Percentiles rank a stretch among this genome's conserved stretches.
Evolutionary conservation across 306 rosid species (phyloP).

Genomic region (Aeschynomene evenia): DNA sequence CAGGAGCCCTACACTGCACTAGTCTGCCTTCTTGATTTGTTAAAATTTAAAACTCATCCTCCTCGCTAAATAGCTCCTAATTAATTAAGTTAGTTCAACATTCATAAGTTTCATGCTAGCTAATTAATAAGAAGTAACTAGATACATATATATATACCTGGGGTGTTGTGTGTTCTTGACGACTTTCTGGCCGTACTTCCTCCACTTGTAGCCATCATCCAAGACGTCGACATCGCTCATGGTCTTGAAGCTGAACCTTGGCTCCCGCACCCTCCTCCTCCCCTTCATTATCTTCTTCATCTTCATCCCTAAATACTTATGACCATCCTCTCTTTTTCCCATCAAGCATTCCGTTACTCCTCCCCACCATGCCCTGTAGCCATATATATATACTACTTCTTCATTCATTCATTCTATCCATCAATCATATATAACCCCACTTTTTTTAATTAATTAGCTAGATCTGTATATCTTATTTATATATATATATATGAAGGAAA

Average conservation of each 20-base stretch:
- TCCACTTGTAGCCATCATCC: slow-evolving; percentile 88
- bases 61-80: no score
- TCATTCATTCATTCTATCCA: no score
- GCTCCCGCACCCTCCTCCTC: slow-evolving; percentile 75
- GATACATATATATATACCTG: slow-evolving; percentile 50
- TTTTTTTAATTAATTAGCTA: no score
- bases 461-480: no score
- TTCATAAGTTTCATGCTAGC: background rate
- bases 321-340: slow-evolving; percentile 35
- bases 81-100: no score
- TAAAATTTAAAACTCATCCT: no score
- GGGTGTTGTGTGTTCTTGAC: slow-evolving; percentile 89
- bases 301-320: slow-evolving; percentile 49
- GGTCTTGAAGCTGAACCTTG: slow-evolving; percentile 84
- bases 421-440: no score
- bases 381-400: no score
- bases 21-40: background rate
- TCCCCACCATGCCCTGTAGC: slow-evolving; percentile 76
- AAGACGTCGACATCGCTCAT: slow-evolving; percentile 83
- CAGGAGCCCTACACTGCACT: background rate
- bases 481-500: no score
- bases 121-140: no score
- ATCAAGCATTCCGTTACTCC: slow-evolving; percentile 43
- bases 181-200: slow-evolving; percentile 87
- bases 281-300: slow-evolving; percentile 79